Conservation (phyloP, 2,329 filamentous ascomycete genomes). For the Arthrinium puccinioides region DNA sequence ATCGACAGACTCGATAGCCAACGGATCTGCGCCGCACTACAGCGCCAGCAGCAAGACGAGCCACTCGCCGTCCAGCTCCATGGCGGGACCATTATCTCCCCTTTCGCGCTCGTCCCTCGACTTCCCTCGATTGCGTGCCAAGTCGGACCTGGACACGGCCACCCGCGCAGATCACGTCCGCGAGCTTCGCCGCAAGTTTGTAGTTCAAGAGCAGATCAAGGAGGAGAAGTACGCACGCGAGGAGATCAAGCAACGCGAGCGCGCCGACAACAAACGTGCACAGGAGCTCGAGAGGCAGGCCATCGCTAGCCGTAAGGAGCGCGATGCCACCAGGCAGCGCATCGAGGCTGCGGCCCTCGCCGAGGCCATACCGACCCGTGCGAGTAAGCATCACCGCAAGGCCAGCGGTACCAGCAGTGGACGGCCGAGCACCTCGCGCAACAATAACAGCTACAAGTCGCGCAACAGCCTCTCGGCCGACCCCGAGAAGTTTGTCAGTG, state of each 20-base stretch:
- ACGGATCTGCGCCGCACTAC: constrained; percentile 7
- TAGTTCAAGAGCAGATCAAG: constrained; percentile 53
- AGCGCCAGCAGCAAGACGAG: constrained; percentile 9
- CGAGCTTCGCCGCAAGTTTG: constrained; percentile 55
- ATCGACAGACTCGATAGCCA: constrained; percentile 24
- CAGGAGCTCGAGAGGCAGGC: constrained; percentile 40
- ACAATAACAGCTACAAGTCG: constrained; percentile 15
- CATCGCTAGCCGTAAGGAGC: constrained; percentile 37
- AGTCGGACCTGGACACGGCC: constrained; percentile 50
- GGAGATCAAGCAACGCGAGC: constrained; percentile 50
- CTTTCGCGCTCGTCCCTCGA: constrained; percentile 51
- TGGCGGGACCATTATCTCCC: constrained; percentile 36
- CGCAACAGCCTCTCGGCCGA: constrained; percentile 17
- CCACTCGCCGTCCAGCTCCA: constrained; percentile 26
- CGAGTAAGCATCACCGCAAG: constrained; percentile 21
- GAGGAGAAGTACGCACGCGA: constrained; percentile 56
- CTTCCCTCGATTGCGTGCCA: constrained; percentile 51
- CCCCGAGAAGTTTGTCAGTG: constrained; percentile 39
- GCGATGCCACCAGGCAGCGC: constrained; percentile 31
- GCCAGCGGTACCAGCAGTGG: constrained; percentile 20
- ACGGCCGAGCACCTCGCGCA: constrained; percentile 18
- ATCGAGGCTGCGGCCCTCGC: constrained; percentile 26
- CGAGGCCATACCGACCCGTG: constrained; percentile 18
- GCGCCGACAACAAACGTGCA: constrained; percentile 49
- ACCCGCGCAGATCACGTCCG: constrained; percentile 50